Evolutionary conservation across 1,284 basidiomycete species (phyloP).

Genomic region (Ustilago xerochloae): DNA sequence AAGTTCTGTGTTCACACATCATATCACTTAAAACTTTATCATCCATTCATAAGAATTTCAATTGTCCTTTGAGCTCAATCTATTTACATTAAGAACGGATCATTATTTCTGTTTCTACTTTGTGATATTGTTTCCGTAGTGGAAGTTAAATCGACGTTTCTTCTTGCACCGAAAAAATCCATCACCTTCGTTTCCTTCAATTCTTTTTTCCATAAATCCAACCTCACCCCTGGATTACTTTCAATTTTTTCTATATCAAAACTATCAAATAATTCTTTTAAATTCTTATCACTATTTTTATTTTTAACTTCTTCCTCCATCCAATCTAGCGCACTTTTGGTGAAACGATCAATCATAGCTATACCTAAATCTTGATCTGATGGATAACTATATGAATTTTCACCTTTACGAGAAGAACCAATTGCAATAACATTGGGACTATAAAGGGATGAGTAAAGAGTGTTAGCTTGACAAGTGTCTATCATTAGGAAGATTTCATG

Average conservation of each 20-base stretch:
- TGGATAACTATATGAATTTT: conserved; percentile 96
- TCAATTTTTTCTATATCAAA: conserved; percentile 81
- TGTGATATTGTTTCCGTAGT: not conserved
- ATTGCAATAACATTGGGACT: conserved; percentile 95
- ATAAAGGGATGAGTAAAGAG: conserved; percentile 93
- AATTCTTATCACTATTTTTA: conserved; percentile 83
- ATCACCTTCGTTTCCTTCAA: conserved; percentile 82
- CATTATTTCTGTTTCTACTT: not conserved
- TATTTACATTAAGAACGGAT: conserved; percentile 21
- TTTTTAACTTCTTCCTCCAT: conserved; percentile 93
- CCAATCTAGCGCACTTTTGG: conserved; percentile 88
- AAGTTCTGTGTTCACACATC: no score
- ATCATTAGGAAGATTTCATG: conserved; percentile 98
- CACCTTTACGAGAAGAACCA: conserved; percentile 85
- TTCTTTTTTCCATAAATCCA: conserved; percentile 81
- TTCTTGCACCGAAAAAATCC: conserved; percentile 94
- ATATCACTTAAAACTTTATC: no score
- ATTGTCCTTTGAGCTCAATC: no score
- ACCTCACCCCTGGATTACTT: conserved; percentile 87
- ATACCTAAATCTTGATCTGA: conserved; percentile 94
- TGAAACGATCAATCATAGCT: conserved; percentile 93
- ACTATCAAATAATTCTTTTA: conserved; percentile 87
- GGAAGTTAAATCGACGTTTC: conserved; percentile 76
- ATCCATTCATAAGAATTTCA: no score
- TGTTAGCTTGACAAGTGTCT: conserved; percentile 97